Conservation (phyloP, 2,329 filamentous ascomycete species). For the Zasmidium cellare region DNA sequence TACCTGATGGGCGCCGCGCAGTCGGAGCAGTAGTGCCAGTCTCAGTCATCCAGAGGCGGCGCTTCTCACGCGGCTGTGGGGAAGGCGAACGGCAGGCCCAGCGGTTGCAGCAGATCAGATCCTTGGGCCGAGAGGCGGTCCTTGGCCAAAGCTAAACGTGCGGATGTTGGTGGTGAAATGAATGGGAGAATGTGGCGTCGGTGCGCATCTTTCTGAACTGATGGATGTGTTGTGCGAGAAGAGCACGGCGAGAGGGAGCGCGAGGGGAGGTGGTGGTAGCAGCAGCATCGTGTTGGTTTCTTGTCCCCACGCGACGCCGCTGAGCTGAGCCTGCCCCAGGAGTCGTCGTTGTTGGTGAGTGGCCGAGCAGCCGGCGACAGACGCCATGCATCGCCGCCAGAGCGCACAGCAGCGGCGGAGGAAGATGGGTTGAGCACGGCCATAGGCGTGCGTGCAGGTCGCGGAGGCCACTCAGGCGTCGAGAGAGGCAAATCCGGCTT, state of each 20-base stretch:
- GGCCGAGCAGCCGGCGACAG: not conserved
- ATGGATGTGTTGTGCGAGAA: not conserved
- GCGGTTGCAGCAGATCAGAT: not conserved
- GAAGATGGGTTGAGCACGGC: not conserved
- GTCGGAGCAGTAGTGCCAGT: not conserved
- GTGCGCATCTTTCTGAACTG: not conserved
- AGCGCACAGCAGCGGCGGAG: not conserved
- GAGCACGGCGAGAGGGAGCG: too few relatives aligned
- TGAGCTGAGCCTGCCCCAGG: constrained; percentile 4
- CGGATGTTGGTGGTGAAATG: not conserved
- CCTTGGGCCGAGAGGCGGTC: not conserved
- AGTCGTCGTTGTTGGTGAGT: not conserved
- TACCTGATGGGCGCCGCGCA: not conserved
- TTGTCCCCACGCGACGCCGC: constrained; percentile 6
- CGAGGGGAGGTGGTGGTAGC: not conserved
- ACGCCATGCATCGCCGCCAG: not conserved
- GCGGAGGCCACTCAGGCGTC: not conserved
- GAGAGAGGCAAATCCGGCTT: not conserved
- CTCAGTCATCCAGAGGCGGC: too few relatives aligned
- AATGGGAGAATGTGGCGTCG: not conserved
- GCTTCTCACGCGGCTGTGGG: not conserved
- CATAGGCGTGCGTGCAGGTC: constrained; percentile 3
- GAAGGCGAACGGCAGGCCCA: not conserved
- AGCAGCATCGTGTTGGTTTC: not conserved
- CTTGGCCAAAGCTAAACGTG: not conserved